Conservation (phyloP, 148 eudicot species). For the Amaranthus cruentus region DNA sequence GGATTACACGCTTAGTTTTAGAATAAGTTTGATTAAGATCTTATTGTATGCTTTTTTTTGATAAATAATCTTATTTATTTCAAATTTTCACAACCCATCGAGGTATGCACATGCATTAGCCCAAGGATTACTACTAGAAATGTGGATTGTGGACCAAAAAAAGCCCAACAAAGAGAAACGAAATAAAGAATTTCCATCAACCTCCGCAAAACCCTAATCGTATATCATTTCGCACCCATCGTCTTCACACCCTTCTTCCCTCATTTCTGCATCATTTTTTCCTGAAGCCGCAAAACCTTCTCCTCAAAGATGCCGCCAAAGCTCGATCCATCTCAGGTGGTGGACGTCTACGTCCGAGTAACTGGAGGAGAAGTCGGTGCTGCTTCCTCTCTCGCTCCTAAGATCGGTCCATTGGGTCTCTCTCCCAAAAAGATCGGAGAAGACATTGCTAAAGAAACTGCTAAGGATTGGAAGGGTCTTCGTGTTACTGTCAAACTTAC, state of each 20-base stretch:
- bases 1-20: no score
- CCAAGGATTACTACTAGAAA: no score
- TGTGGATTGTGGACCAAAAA: no score
- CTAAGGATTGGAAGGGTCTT: slow-evolving; percentile 47
- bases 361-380: slow-evolving; percentile 66
- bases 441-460: neutral
- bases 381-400: slow-evolving; percentile 59
- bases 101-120: no score
- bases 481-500: slow-evolving; percentile 65
- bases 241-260: neutral
- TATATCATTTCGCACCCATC: neutral
- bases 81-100: no score
- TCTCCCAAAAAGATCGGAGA: slow-evolving; percentile 38
- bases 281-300: neutral
- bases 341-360: slow-evolving; percentile 58
- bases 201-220: slow-evolving; percentile 7
- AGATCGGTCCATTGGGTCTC: slow-evolving; percentile 53
- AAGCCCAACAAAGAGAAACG: no score
- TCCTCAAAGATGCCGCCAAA: slow-evolving; percentile 39
- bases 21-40: no score
- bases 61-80: no score
- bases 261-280: neutral
- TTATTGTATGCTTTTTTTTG: no score
- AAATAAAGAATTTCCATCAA: neutral
- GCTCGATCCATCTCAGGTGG: slow-evolving; percentile 48